Evolutionary conservation across 306 rosid species (phyloP).

Genomic region (Citrullus mucosospermus): DNA sequence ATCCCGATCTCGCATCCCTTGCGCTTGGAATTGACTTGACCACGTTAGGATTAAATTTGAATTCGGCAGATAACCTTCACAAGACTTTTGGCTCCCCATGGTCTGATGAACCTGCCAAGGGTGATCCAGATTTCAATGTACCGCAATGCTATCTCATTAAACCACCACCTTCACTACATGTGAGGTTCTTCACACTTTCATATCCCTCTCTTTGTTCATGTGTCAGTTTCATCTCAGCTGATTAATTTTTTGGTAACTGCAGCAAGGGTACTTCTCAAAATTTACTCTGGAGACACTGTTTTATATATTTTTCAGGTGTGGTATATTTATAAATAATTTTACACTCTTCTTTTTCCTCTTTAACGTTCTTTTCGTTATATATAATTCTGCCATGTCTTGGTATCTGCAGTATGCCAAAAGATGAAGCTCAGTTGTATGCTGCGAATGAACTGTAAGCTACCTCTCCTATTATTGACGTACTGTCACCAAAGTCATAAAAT

Average conservation of each 20-base stretch:
- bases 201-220: background rate
- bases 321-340: conserved; percentile 1
- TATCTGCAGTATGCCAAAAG: conserved; percentile 85
- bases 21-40: conserved; percentile 96
- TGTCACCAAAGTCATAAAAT: background rate
- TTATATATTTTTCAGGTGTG: conserved; percentile 90
- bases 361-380: background rate
- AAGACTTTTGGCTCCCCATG: conserved; percentile 96
- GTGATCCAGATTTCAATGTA: conserved; percentile 80
- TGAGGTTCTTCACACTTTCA: conserved; percentile 23
- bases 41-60: conserved; percentile 83
- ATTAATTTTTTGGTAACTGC: conserved; percentile 15
- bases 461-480: background rate
- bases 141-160: conserved; percentile 82
- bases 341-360: background rate
- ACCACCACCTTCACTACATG: conserved; percentile 69
- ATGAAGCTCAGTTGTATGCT: conserved; percentile 84
- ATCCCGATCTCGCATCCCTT: conserved; percentile 85
- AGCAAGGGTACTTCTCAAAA: conserved; percentile 72
- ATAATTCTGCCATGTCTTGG: background rate
- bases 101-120: conserved; percentile 93
- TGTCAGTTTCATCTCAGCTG: background rate
- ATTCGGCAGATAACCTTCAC: conserved; percentile 88
- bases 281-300: conserved; percentile 67
- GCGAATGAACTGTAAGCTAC: conserved; percentile 78